These are phyloP conservation scores for Styphnolobium japonicum DNA, from an alignment of 306 rosid genomes.

Conservation along the genomic window DNA sequence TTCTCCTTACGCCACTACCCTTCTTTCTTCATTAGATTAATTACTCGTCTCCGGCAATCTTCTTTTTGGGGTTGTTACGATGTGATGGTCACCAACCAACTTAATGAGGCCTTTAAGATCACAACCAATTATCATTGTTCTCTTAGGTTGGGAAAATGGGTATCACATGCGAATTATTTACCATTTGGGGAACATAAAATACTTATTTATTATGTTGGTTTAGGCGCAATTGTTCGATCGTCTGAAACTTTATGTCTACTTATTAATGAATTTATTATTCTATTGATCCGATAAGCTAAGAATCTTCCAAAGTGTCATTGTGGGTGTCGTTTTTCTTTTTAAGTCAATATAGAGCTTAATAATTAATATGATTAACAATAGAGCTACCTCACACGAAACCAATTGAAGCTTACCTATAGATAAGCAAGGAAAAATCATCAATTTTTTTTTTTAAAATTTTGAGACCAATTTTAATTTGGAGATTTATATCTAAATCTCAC, in stretches of 20 bases:
- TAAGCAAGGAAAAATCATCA: not conserved
- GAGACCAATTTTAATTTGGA: not conserved
- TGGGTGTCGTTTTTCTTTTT: not conserved
- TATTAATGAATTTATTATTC: not conserved
- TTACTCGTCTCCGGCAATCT: not conserved
- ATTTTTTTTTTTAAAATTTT: too few relatives aligned
- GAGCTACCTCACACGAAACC: not conserved
- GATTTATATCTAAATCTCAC: too few relatives aligned
- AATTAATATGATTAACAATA: too few relatives aligned
- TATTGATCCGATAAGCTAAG: not conserved
- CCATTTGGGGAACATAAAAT: not conserved
- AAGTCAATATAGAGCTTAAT: too few relatives aligned
- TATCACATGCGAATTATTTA: slow-evolving; percentile 2
- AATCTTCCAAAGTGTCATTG: not conserved
- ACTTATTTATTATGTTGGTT: not conserved
- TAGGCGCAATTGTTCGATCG: not conserved
- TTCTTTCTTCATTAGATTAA: not conserved
- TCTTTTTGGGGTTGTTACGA: slow-evolving; percentile 15
- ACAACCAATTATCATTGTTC: slow-evolving; percentile 8
- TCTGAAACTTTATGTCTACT: not conserved
- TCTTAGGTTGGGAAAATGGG: not conserved
- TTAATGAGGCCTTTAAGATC: slow-evolving; percentile 19
- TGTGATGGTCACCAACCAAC: slow-evolving; percentile 26
- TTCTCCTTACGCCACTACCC: not conserved
- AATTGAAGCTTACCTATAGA: not conserved